These are phyloP conservation scores for Rhodofomes roseus DNA, from an alignment of 1,284 basidiomycete genomes.

Conservation along the genomic window DNA sequence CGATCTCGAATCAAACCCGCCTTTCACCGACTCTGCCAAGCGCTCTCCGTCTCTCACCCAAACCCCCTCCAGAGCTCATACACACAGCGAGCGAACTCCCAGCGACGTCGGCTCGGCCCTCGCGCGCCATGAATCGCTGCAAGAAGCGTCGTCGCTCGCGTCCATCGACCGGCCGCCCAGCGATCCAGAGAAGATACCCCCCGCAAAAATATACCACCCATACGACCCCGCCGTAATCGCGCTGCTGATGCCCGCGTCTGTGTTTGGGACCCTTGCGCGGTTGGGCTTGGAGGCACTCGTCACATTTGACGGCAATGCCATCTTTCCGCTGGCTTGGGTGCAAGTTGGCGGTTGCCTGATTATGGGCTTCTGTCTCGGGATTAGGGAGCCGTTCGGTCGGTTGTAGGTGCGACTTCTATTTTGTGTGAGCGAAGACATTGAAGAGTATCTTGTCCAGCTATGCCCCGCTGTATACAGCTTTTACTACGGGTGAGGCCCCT, in stretches of 20 bases:
- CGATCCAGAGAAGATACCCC: constrained; percentile 36
- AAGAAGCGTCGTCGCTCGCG: constrained; percentile 39
- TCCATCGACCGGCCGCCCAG: constrained; percentile 52
- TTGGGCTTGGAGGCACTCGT: constrained; percentile 71
- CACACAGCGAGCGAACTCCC: not conserved
- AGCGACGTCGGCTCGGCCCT: constrained; percentile 32
- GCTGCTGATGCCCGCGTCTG: constrained; percentile 71
- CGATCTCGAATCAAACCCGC: not conserved
- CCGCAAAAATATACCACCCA: constrained; percentile 50
- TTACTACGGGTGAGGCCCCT: constrained; percentile 70
- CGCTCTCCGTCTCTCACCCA: not conserved
- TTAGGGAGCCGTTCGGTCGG: constrained; percentile 67
- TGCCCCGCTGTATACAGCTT: constrained; percentile 81
- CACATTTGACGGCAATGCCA: constrained; percentile 69
- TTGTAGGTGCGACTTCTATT: constrained; percentile 55
- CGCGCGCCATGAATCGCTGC: constrained; percentile 32
- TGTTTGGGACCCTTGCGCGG: constrained; percentile 77
- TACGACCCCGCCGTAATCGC: constrained; percentile 63
- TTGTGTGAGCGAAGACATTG: constrained; percentile 1
- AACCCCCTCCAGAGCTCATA: not conserved
- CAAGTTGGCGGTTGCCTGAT: constrained; percentile 90
- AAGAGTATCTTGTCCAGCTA: constrained; percentile 50
- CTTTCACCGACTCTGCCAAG: not conserved
- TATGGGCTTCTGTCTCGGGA: constrained; percentile 78
- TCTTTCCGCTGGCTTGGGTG: constrained; percentile 84